Evolutionary conservation across 2,329 filamentous ascomycete species (phyloP), one percentile per base, ranked within the genome.

Genomic region (Nakataea oryzae): DNA sequence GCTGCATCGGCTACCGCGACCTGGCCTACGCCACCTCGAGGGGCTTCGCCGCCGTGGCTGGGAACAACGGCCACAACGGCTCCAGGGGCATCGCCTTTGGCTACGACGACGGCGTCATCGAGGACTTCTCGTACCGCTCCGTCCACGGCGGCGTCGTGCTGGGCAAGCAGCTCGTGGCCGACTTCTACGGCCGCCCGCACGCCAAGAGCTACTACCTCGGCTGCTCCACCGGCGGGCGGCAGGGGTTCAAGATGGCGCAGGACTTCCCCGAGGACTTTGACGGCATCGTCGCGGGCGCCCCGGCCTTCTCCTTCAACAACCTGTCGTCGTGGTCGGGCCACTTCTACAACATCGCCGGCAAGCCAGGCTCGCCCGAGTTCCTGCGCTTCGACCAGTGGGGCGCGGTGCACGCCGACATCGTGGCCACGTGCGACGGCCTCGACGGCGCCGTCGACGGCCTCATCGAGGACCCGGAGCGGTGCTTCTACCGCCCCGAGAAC

Each of bases 151-250:
- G 79, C 0, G 75, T 81, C 3, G 74, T 74, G 3, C 64, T 78
- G 9, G 77, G 78, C 8, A 84, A 84, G 67, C 62, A 72, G 17
- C 69, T 85, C 13, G 74, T 77, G 1, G 67, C 77, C 34, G 71
- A 72, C 0, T 85, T 80, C 70, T 85, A 85, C 65, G 70, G 72
- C 7, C 60, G 65, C n/a, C 63, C 69, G 3, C 73, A 73, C 57
- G 68, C 73, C 4, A 79, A 79, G 68, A 80, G 77, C 8, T 85
- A 85, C 70, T 85, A 80, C 68, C 74, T 76, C 32, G 84, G 83
- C 27, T 85, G 82, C 69, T 84, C 81, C 0, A 85, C 82, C 0
- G 84, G 84, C 24, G 83, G 83, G 0, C 73, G 83, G 0, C 82
- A 86, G 70, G 83, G 83, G 3, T 70, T 84, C 12, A 82, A 80